Base-by-base conservation (phyloP, 2,329 filamentous ascomycete genomes). In the Diaporthe ilicicola region DNA sequence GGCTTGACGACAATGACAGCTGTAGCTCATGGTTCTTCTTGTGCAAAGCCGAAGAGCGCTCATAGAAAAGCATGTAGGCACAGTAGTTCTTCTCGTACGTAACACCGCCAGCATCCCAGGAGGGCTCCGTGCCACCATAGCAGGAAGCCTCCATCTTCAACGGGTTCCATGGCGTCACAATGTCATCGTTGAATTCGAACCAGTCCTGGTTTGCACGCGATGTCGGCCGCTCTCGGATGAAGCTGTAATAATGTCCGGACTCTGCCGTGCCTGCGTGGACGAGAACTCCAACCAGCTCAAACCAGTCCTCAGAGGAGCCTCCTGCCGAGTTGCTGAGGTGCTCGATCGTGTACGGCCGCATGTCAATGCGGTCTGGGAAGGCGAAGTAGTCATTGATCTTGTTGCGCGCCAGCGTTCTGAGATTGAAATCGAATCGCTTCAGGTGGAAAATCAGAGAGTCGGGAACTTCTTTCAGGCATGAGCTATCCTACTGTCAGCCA, bases 51-150 rank as follows among this genome's bases (percentile, higher is more conserved):
- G 91, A 91, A 4, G 91, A 89, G 61, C 96, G 90, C 79, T 98
- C 93, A 79, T 99, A 99, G 80, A 99, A 98, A 10, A 99, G 87
- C 93, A 99, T 98, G 80, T 99, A 99, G 15, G 95, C 96, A 79
- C 94, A 98, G 84, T 92, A 92, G 5, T 89, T 88, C 80, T 95
- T 95, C 76, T 91, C 89, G 74, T 87, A 90, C 0, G 84, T 75
- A 22, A 85, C 78, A 72, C 83, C 82, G 76, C 83, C 81, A 62
- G 76, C 77, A 72, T 87, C 82, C 76, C 85, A 83, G 73, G 86
- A 76, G 71, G 82, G 74, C 10, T 92, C 90, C 5, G 83, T 78
- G 1, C 93, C 93, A n/a, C 93, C 93, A 82, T 94, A 97, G 75
- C 95, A 96, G 51, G 91, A 89, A 67, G 87, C 86, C 72, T 93